These are phyloP conservation scores for Fragilariopsis cylindrus DNA, from an alignment of 108 stramenopile species.

Conservation along the genomic window DNA sequence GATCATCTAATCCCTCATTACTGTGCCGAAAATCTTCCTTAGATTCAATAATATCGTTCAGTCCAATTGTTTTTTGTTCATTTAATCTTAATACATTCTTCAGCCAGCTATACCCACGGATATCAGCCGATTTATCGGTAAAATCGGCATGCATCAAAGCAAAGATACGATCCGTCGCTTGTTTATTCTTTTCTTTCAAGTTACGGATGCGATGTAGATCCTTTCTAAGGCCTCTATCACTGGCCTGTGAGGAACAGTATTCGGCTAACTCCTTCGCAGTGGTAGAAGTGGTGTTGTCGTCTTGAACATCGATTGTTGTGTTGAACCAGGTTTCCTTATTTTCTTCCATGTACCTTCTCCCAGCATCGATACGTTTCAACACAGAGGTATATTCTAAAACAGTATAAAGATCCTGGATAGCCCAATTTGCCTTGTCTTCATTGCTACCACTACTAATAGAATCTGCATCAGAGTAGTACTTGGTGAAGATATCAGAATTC, in stretches of 20 bases:
- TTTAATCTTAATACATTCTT: slow-evolving; percentile 13
- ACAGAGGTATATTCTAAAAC: slow-evolving; percentile 15
- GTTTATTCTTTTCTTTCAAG: slow-evolving; percentile 5
- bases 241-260: slow-evolving; percentile 7
- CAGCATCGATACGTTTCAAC: slow-evolving; percentile 3
- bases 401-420: slow-evolving; percentile 9
- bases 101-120: slow-evolving; percentile 17
- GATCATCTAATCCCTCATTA: slow-evolving; percentile 6
- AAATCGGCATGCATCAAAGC: slow-evolving; percentile 11
- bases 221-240: slow-evolving; percentile 6
- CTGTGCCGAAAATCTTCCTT: neutral
- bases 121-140: slow-evolving; percentile 2
- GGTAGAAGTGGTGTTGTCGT: neutral
- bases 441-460: slow-evolving; percentile 1
- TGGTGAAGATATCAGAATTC: slow-evolving; percentile 8
- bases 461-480: slow-evolving; percentile 4
- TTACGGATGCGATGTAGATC: slow-evolving; percentile 6
- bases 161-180: slow-evolving; percentile 10
- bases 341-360: slow-evolving; percentile 7
- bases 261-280: neutral
- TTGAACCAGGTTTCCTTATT: neutral
- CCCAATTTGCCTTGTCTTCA: slow-evolving; percentile 15
- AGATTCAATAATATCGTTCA: slow-evolving; percentile 5
- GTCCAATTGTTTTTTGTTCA: slow-evolving; percentile 1
- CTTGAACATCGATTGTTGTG: neutral